phyloP scores from a whole-genome alignment of 2,329 filamentous ascomycete species.

The Immersiporthe knoxdaviesiana region DNA sequence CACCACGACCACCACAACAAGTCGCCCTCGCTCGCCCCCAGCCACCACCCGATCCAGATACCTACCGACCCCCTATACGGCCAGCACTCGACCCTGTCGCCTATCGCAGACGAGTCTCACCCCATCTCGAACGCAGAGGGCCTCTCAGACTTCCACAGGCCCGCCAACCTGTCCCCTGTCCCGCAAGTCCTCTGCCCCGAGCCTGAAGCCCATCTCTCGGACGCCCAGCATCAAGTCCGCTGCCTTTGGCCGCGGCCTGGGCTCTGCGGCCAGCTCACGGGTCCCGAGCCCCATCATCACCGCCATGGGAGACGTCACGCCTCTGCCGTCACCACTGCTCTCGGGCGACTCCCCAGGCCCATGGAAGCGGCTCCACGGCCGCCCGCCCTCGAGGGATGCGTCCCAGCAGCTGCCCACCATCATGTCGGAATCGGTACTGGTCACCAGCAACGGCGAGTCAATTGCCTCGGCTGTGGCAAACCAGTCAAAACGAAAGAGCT shows the following conservation, averaged over 20 bases:
- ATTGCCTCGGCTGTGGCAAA: conserved; percentile 54
- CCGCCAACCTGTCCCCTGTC: conserved; percentile 38
- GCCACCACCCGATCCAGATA: conserved; percentile 27
- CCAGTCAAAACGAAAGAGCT: conserved; percentile 58
- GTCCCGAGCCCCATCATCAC: conserved; percentile 75
- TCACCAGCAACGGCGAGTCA: conserved; percentile 56
- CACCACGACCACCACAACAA: conserved; percentile 28
- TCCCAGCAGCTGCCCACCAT: conserved; percentile 39
- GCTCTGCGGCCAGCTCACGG: conserved; percentile 65
- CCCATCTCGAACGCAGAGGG: conserved; percentile 19
- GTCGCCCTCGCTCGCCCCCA: conserved; percentile 22
- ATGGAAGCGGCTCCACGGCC: conserved; percentile 59
- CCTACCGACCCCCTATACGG: conserved; percentile 30
- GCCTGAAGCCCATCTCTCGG: conserved; percentile 56
- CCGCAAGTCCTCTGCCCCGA: conserved; percentile 48
- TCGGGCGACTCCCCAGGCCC: conserved; percentile 67
- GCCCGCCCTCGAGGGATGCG: conserved; percentile 53
- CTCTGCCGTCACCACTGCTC: conserved; percentile 75
- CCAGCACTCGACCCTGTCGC: conserved; percentile 31
- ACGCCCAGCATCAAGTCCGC: conserved; percentile 63
- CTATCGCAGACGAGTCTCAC: conserved; percentile 29
- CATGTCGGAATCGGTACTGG: conserved; percentile 51
- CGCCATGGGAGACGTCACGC: conserved; percentile 78
- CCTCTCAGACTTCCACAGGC: conserved; percentile 33
- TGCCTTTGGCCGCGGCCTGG: conserved; percentile 53